Evolutionary conservation across 495 filamentous ascomycete genomes (phyloP).

Genomic region (Annulohypoxylon nitens): DNA sequence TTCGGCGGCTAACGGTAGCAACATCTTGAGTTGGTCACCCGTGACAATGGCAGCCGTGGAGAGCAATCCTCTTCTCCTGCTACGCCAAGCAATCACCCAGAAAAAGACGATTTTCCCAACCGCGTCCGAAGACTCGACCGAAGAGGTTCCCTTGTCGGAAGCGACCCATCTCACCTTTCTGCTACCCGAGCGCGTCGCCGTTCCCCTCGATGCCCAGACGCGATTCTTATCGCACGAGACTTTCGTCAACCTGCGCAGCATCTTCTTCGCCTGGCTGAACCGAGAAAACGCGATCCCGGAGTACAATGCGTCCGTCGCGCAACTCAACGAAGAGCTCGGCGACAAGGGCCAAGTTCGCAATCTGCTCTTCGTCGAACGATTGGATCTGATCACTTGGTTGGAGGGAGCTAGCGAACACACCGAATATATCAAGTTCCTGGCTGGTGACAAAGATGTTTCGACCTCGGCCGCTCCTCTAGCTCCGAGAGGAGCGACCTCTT

Average conservation of each 20-base stretch:
- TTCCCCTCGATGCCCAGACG: conserved; percentile 81
- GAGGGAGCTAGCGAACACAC: conserved; percentile 89
- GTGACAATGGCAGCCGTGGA: conserved; percentile 55
- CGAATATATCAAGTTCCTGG: conserved; percentile 90
- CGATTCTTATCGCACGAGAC: conserved; percentile 80
- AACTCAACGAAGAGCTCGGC: conserved; percentile 83
- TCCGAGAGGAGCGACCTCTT: conserved; percentile 66
- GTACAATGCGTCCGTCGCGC: conserved; percentile 85
- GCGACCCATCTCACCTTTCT: conserved; percentile 88
- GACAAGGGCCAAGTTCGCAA: conserved; percentile 77
- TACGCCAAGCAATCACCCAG: conserved; percentile 81
- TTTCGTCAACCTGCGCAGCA: conserved; percentile 87
- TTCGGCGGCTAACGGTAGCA: conserved; percentile 21
- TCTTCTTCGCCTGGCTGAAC: conserved; percentile 95
- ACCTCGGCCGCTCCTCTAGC: conserved; percentile 60
- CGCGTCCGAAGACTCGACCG: conserved; percentile 68
- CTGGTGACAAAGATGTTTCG: conserved; percentile 68
- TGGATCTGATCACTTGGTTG: conserved; percentile 92
- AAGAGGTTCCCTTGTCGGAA: conserved; percentile 69
- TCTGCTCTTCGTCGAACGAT: conserved; percentile 86
- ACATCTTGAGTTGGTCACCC: conserved; percentile 1
- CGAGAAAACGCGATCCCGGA: conserved; percentile 87
- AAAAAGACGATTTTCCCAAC: conserved; percentile 75
- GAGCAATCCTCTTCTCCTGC: conserved; percentile 79
- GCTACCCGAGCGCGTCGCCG: conserved; percentile 69